Evolutionary conservation across 2,329 filamentous ascomycete species (phyloP), one percentile per base, ranked within the genome.

Genomic region (Penicillium expansum): DNA sequence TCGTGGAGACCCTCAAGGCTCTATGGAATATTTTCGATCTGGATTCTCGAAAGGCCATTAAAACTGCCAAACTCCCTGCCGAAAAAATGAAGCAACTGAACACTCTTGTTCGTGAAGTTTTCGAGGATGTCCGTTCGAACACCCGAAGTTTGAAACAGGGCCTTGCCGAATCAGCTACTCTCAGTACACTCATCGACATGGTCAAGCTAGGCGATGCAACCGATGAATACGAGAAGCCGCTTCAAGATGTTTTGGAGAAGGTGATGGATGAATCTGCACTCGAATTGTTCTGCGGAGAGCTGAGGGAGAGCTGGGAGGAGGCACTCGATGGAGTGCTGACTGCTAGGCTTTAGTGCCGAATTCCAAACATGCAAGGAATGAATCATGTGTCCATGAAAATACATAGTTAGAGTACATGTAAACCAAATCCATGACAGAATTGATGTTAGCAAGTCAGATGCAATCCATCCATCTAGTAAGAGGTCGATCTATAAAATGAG

Each of bases 271-370:
- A 68, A 48, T 69, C 74, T 10, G 69, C 67, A 4, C 58, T 79
- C 56, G 77, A 79, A 62, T 54, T 77, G 20, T 74, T 77, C 62
- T 77, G 74, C 57, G 76, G 74, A n/a, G 67, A 69, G 32, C 63
- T 79, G 61, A 77, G 74, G 69, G 77, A 79, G 57, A 79, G 77
- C 61, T 79, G 77, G 77, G 76, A 78, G 47, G 76, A 78, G 52
- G 76, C 70, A 6, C 67, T 79, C 24, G 71, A 76, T 51, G 76
- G 76, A 4, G 63, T 79, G 37, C 54, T 77, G 56, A 52, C 53
- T 14, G 65, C 72, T 37, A 68, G 57, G 51, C 55, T 73, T 42
- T 74, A 57, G 67, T 52, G 9, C n/a, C 39, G 29, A 22, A 30
- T 5, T 37, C 13, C 2, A 48, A 16, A 16, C n/a, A 38, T 33